A percentile compares a stretch with the other conserved stretches of the same genome.
phyloP scores from a whole-genome alignment of 495 filamentous ascomycete species.

The Hyaloscypha finlandica region DNA sequence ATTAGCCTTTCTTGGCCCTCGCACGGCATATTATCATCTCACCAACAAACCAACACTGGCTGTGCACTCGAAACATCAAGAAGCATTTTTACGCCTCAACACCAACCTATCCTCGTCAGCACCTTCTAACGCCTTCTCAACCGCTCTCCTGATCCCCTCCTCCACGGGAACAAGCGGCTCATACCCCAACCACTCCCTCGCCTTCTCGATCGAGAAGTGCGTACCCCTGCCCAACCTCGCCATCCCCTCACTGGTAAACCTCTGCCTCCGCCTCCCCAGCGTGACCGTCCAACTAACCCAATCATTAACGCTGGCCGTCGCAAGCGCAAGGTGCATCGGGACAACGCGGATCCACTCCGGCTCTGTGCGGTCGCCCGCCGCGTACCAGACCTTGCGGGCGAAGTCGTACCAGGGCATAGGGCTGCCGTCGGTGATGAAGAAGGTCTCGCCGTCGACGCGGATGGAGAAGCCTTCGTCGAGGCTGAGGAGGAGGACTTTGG shows the following conservation, averaged over 20 bases:
- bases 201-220: slow-evolving; percentile 12
- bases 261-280: slow-evolving; percentile 2
- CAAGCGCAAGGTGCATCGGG: slow-evolving; percentile 2
- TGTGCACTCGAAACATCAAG: background rate
- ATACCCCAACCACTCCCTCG: slow-evolving; percentile 13
- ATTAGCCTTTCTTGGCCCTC: too few relatives aligned
- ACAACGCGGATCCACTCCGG: slow-evolving; percentile 9
- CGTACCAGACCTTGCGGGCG: slow-evolving; percentile 72
- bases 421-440: slow-evolving; percentile 88
- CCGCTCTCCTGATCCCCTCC: slow-evolving; percentile 4
- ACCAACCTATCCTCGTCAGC: background rate
- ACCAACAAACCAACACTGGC: too few relatives aligned
- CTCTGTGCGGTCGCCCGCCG: slow-evolving; percentile 50
- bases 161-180: background rate
- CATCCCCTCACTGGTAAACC: slow-evolving; percentile 4
- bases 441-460: slow-evolving; percentile 87
- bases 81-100: background rate
- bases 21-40: too few relatives aligned
- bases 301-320: background rate
- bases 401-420: slow-evolving; percentile 97
- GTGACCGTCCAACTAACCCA: slow-evolving; percentile 18
- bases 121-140: background rate
- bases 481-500: slow-evolving; percentile 69
- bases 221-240: background rate
- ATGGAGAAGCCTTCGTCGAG: slow-evolving; percentile 62